Conservation (phyloP, 2,329 filamentous ascomycete genomes). For the Epicoccum sorghinum region DNA sequence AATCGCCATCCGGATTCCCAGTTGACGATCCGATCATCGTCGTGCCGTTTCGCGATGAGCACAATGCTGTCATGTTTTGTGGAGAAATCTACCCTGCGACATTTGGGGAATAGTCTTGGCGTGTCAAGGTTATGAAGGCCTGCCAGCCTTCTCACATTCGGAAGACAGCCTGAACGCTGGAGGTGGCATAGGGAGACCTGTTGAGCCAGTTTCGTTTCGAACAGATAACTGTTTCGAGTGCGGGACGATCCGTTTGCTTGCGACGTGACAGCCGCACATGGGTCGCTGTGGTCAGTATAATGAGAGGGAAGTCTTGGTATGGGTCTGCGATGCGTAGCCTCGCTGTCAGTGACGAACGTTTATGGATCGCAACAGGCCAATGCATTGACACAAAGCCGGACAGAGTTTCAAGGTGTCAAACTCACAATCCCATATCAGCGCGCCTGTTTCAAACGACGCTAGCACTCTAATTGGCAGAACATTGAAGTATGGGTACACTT, state of each 20-base stretch:
- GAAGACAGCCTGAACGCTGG: slow-evolving; percentile 4
- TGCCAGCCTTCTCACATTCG: not conserved
- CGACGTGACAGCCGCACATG: slow-evolving; percentile 13
- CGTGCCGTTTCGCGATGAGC: slow-evolving; percentile 3
- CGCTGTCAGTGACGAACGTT: not conserved
- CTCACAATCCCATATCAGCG: not conserved
- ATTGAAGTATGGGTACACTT: not conserved
- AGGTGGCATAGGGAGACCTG: slow-evolving; percentile 8
- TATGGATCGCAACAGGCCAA: slow-evolving; percentile 3
- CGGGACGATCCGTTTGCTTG: slow-evolving; percentile 22
- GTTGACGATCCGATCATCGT: slow-evolving; percentile 10
- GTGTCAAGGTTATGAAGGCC: slow-evolving; percentile 11
- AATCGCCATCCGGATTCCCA: not conserved
- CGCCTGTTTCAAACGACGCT: not conserved
- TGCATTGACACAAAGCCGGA: slow-evolving; percentile 4
- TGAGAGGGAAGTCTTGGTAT: slow-evolving; percentile 26
- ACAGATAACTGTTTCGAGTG: slow-evolving; percentile 21
- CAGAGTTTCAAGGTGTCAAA: slow-evolving; percentile 7
- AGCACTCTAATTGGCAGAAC: not conserved
- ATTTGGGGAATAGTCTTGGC: slow-evolving; percentile 2
- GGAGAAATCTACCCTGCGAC: slow-evolving; percentile 2
- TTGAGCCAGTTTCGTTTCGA: slow-evolving; percentile 26
- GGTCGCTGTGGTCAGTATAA: slow-evolving; percentile 19
- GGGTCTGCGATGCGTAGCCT: slow-evolving; percentile 18
- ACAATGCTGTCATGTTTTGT: not conserved